Conservation (phyloP, 768 basidiomycete species). For the Scleroderma citrinum region DNA sequence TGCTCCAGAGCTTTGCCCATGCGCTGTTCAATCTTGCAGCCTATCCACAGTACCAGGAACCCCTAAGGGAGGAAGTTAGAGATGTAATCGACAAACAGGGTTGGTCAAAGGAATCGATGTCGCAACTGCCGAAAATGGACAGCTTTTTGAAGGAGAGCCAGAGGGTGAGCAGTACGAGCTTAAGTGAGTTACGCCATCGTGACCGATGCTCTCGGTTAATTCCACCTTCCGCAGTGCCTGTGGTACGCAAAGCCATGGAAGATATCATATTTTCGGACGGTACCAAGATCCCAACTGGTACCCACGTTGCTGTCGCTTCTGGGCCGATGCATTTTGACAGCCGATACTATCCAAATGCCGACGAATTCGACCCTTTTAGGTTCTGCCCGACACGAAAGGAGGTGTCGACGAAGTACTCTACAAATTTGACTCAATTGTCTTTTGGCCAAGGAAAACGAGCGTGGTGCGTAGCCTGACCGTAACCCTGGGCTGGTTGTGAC, state of each 20-base stretch:
- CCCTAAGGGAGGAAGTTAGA: conserved; percentile 38
- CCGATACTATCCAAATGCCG: conserved; percentile 37
- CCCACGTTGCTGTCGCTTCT: conserved; percentile 28
- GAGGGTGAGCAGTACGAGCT: conserved; percentile 29
- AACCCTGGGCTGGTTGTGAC: conserved; percentile 4
- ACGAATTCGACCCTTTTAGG: conserved; percentile 37
- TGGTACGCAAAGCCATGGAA: conserved; percentile 30
- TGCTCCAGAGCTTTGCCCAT: conserved; percentile 28
- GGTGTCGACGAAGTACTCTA: conserved; percentile 20
- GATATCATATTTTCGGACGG: conserved; percentile 31
- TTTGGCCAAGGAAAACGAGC: conserved; percentile 32
- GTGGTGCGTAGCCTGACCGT: conserved; percentile 23
- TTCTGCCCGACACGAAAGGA: conserved; percentile 29
- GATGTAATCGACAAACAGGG: conserved; percentile 25
- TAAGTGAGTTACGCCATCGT: conserved; percentile 19
- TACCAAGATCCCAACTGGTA: conserved; percentile 34
- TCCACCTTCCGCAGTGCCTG: conserved; percentile 17
- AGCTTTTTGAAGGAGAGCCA: conserved; percentile 41
- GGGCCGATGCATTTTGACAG: conserved; percentile 34
- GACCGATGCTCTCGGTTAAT: conserved; percentile 2
- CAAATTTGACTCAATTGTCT: conserved; percentile 28
- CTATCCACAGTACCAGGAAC: conserved; percentile 31
- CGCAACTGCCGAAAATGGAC: conserved; percentile 33
- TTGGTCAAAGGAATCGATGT: conserved; percentile 30
- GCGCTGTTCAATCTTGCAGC: conserved; percentile 37